phyloP scores from a whole-genome alignment of 306 rosid species.

The peach (Prunus persica) region Prunus_persica_NCBIv2 NC_034012.1:17877001-17877500 shows the following conservation, averaged over 20 bases:
- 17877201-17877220: not conserved
- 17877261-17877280: not conserved
- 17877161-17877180: too few relatives aligned
- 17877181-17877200: too few relatives aligned
- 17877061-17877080: too few relatives aligned
- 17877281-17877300: not conserved
- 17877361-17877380: not conserved
- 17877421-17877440: not conserved
- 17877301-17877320: not conserved
- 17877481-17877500: conserved; percentile 7
- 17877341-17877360: not conserved
- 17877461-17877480: conserved; percentile 1
- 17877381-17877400: not conserved
- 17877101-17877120: too few relatives aligned
- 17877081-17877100: too few relatives aligned
- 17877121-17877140: too few relatives aligned
- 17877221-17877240: too few relatives aligned
- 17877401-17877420: not conserved
- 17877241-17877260: not conserved
- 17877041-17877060: too few relatives aligned
- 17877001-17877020: too few relatives aligned
- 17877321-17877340: not conserved
- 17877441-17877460: not conserved
- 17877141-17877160: too few relatives aligned
- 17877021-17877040: too few relatives aligned